Evolutionary conservation across 495 filamentous ascomycete species (phyloP), one percentile per base, ranked within the genome.

Genomic region (Astrocystis sublimbata): DNA sequence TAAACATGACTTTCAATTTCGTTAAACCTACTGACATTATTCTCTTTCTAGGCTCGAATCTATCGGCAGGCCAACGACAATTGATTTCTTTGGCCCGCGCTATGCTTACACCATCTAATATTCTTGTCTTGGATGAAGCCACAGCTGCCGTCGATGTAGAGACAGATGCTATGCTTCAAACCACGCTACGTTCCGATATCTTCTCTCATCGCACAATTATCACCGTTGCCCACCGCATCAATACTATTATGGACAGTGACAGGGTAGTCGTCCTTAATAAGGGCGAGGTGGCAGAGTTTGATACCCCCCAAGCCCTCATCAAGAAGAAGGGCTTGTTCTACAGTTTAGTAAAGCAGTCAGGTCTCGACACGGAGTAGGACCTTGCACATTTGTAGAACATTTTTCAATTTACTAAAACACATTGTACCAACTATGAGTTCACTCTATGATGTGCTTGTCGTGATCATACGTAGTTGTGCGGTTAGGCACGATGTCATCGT

Each of bases 171-270:
- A 79, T 96, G 78, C 83, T 97, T 12, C 88, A 90, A 70, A 73
- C 76, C 26, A 89, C 86, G 42, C 72, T 90, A 38, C 80, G 87
- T 30, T 83, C 82, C 23, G 78, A 81, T 21, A 75, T 87, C 52
- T 96, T 97, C 81, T 79, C 85, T 54, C 89, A 97, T 70, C 85
- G 93, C 19, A 99, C 96, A 17, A 98, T 99, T 73, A 92, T 99
- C 69, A 98, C 96, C 1, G 96, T 98, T 69, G 94, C 94, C 50
- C 94, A 98, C 74, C 86, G 94, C 43, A 96, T 99, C 76, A 96
- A 97, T 77, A 98, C 92, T 19, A 96, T 98, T 71, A 85, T 97
- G 19, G 92, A 97, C 76, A 92, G 88, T 28, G 92, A 98, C 74
- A 83, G 91, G 23, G 92, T 98, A 56, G 85, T 97, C 41, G 92